These are phyloP conservation scores for Termitomyces sp. DNA, from an alignment of 768 basidiomycete genomes.

Conservation along the genomic window DNA sequence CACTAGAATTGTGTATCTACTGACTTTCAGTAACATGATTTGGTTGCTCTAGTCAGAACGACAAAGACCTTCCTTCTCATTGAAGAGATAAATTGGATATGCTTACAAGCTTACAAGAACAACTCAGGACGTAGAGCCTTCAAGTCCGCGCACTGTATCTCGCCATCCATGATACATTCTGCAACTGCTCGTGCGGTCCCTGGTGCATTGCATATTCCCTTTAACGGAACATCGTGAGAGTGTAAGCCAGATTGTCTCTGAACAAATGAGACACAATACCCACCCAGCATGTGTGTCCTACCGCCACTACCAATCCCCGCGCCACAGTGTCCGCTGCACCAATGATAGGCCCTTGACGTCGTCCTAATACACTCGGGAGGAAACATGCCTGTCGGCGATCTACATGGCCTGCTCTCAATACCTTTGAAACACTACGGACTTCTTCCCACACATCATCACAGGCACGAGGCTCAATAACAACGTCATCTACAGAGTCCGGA, in stretches of 20 bases:
- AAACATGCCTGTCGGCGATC: constrained; percentile 67
- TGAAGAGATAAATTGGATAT: too few species aligned
- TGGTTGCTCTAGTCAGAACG: too few species aligned
- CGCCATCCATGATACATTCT: constrained; percentile 67
- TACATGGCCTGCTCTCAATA: constrained; percentile 47
- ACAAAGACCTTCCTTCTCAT: background rate
- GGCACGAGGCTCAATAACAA: constrained; percentile 47
- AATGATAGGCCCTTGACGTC: constrained; percentile 63
- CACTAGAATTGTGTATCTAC: too few species aligned
- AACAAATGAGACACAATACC: constrained; percentile 17
- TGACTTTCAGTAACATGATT: too few species aligned
- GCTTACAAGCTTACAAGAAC: constrained; percentile 26
- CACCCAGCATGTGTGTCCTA: constrained; percentile 81
- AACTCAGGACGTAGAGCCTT: constrained; percentile 36
- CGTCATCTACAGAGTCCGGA: constrained; percentile 68
- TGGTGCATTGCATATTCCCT: constrained; percentile 81
- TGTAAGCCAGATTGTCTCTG: background rate
- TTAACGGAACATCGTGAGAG: background rate
- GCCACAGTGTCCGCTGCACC: constrained; percentile 53
- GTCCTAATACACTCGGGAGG: constrained; percentile 52
- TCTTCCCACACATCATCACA: constrained; percentile 52
- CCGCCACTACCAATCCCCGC: constrained; percentile 63
- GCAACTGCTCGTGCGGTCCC: constrained; percentile 73
- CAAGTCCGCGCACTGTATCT: constrained; percentile 50
- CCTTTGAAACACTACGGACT: constrained; percentile 55